Evolutionary conservation across 2,329 filamentous ascomycete genomes (phyloP).

Genomic region (Neonectria neomacrospora): DNA sequence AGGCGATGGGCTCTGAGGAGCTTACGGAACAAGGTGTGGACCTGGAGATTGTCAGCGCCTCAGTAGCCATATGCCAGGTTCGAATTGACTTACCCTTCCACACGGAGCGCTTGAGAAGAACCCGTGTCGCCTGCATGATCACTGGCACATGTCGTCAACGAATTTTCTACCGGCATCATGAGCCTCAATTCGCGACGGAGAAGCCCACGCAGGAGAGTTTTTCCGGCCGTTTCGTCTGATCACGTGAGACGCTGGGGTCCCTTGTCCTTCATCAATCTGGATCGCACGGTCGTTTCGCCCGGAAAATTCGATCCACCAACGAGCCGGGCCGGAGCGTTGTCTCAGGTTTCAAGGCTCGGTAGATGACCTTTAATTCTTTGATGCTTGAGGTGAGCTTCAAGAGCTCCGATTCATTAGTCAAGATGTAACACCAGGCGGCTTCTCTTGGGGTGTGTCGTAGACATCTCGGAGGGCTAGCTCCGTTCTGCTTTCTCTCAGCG

Average conservation of each 20-base stretch:
- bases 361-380: not conserved
- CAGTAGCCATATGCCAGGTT: not conserved
- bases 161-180: conserved; percentile 37
- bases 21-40: conserved; percentile 66
- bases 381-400: not conserved
- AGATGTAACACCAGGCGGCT: not conserved
- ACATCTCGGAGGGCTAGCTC: not conserved
- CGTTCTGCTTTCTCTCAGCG: not conserved
- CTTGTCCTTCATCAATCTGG: conserved; percentile 2
- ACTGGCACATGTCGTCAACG: conserved; percentile 40
- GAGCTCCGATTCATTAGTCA: not conserved
- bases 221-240: conserved; percentile 35
- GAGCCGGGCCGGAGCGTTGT: not conserved
- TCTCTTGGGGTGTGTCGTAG: not conserved
- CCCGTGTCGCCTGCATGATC: conserved; percentile 75
- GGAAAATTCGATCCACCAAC: conserved; percentile 13
- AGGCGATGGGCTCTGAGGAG: conserved; percentile 18
- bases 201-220: conserved; percentile 19
- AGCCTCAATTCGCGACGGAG: conserved; percentile 33
- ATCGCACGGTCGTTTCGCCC: not conserved
- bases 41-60: conserved; percentile 50
- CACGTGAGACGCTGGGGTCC: conserved; percentile 13
- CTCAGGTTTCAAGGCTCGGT: conserved; percentile 1
- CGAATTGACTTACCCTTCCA: conserved; percentile 77
- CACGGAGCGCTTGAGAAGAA: conserved; percentile 78